Evolutionary conservation across 2,329 filamentous ascomycete genomes (phyloP).

Genomic region (Scedosporium boydii): DNA sequence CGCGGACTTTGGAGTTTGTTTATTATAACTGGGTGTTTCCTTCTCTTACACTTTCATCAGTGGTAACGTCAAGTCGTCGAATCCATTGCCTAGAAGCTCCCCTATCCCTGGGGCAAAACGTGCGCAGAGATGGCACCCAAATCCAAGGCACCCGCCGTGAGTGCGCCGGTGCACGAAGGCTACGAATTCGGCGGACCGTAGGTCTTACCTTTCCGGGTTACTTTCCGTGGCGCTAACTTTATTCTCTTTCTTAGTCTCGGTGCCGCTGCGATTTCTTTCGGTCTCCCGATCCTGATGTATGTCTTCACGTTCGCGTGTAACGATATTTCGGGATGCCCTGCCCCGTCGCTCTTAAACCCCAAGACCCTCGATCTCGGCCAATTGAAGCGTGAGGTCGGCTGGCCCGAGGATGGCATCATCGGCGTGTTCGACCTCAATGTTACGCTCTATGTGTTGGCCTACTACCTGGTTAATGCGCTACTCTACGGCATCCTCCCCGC

Average conservation of each 20-base stretch:
- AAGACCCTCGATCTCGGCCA: constrained; percentile 60
- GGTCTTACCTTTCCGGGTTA: constrained; percentile 13
- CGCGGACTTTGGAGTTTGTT: neutral
- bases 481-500: constrained; percentile 72
- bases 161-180: constrained; percentile 24
- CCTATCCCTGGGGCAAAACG: neutral
- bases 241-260: constrained; percentile 49
- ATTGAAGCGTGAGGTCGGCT: constrained; percentile 73
- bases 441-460: constrained; percentile 61
- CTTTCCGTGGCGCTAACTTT: constrained; percentile 5
- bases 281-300: constrained; percentile 71
- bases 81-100: neutral
- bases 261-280: constrained; percentile 67
- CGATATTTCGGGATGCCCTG: constrained; percentile 83
- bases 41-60: neutral
- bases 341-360: constrained; percentile 68
- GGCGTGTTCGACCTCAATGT: constrained; percentile 63
- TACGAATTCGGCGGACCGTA: constrained; percentile 46
- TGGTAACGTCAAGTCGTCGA: neutral
- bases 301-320: constrained; percentile 80
- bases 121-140: constrained; percentile 21
- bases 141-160: constrained; percentile 15
- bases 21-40: neutral
- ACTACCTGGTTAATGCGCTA: constrained; percentile 67
- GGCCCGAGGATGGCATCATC: constrained; percentile 61